Percentiles rank a stretch among this genome's conserved stretches.
Conservation (phyloP, 345 rosid genomes). For the Sapria himalayana region DNA sequence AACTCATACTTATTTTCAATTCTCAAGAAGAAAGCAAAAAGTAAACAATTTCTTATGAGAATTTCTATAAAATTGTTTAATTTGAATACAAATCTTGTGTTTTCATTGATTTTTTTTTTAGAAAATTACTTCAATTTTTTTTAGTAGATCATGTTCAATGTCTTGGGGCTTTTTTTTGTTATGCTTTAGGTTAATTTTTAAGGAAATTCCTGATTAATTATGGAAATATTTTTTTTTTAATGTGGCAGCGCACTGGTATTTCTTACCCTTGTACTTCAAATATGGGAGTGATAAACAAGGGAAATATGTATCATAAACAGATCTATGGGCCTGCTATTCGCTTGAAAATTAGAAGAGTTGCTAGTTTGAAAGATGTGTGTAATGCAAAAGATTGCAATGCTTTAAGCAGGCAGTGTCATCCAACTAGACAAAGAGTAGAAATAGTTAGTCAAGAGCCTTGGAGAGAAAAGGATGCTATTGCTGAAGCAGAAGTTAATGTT, state of each 20-base stretch:
- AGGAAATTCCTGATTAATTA: constrained; percentile 2
- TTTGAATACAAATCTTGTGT: no score
- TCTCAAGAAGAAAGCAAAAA: no score
- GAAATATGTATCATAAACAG: constrained; percentile 23
- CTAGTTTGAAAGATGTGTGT: constrained; percentile 28
- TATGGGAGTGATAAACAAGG: constrained; percentile 35
- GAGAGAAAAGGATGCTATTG: constrained; percentile 56
- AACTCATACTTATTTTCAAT: no score
- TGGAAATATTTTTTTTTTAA: constrained; percentile 9
- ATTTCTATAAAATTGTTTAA: no score
- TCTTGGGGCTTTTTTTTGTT: neutral
- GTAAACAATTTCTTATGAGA: no score
- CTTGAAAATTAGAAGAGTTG: constrained; percentile 65
- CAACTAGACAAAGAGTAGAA: constrained; percentile 27
- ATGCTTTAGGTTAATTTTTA: no score
- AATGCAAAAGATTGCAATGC: constrained; percentile 37
- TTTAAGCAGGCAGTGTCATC: constrained; percentile 22
- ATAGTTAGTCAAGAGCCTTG: constrained; percentile 27
- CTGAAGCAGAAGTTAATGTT: constrained; percentile 69
- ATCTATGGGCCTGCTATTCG: constrained; percentile 26
- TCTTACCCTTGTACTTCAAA: constrained; percentile 18
- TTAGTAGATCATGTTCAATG: no score
- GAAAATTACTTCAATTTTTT: no score
- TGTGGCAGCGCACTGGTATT: constrained; percentile 36
- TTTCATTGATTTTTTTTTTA: no score